Conservation (phyloP, 768 basidiomycete species). For the Pleurotus tuber-regium region DNA sequence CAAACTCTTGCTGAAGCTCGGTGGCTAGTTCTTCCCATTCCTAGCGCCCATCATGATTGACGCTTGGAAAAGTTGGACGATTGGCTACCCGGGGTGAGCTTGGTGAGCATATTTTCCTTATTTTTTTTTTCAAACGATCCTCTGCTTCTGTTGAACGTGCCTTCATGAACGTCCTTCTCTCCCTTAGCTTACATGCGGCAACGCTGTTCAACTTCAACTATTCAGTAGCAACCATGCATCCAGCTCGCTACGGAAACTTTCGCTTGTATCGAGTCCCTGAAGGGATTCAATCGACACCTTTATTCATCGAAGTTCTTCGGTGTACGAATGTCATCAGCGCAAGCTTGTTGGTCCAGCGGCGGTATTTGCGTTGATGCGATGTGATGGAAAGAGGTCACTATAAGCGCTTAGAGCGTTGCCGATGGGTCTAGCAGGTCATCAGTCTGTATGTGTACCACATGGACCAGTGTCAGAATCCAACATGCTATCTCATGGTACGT, state of each 20-base stretch:
- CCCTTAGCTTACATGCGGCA: background rate
- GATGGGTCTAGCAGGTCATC: background rate
- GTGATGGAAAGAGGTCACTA: too few relatives aligned
- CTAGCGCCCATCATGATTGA: background rate
- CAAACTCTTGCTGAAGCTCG: too few relatives aligned
- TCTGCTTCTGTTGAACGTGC: conserved; percentile 2
- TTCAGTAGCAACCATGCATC: background rate
- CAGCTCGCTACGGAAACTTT: background rate
- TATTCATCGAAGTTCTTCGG: background rate
- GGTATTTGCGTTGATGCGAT: too few relatives aligned
- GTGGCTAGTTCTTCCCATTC: too few relatives aligned
- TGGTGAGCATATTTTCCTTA: background rate
- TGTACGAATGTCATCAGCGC: too few relatives aligned
- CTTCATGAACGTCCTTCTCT: too few relatives aligned
- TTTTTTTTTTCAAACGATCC: background rate
- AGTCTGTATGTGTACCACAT: background rate
- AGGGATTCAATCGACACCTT: too few relatives aligned
- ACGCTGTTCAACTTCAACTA: background rate
- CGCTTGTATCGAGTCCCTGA: too few relatives aligned
- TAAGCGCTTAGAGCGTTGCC: background rate
- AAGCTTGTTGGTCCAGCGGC: too few relatives aligned
- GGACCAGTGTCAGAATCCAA: background rate
- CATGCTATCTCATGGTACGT: background rate
- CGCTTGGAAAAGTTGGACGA: background rate
- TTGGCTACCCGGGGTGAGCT: too few relatives aligned